Evolutionary conservation across 495 filamentous ascomycete genomes (phyloP), one percentile per base, ranked within the genome.

Genomic region (Durotheca rogersii): DNA sequence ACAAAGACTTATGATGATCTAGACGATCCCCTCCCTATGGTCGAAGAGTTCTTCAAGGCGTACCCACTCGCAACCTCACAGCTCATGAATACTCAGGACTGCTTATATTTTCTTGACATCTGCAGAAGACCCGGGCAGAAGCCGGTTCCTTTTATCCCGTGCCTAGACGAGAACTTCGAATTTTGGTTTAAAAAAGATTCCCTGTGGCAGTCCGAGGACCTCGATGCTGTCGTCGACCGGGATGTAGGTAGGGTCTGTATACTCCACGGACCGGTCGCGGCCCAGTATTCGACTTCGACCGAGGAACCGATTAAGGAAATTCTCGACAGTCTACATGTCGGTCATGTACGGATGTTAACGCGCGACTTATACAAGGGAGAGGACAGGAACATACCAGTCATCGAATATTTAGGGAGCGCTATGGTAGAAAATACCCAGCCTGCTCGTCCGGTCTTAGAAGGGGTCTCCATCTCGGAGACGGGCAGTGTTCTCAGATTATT

Each of bases 161-260:
- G 81, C 3, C 72, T 94, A 25, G 89, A 94, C 67, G 88, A 90
- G 38, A 88, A 85, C 47, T 91, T 94, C 44, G 88, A 91, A 62
- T 88, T 86, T 65, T 94, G 85, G 75, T 93, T 94, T 77, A 94
- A 94, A 77, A 94, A 93, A 66, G 89, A 94, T 68, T 91, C 88
- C 12, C 74, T 94, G 21, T 94, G 89, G 89, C 89, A 93, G 68
- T 90, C 87, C 9, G 89, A 94, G 66, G 87, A 93, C 60, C 74
- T 94, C 10, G 87, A 89, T 56, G 88, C 89, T 18, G 88, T 93
- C 47, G 82, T 91, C 33, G 86, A 77, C 43, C 86, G 91, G 62
- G 89, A 94, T 67, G 88, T 91, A 41, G 87, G 85, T 17, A 76
- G 89, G 49, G 87, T 85, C 2, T 90, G 86, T 72, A 90, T 94